Evolutionary conservation across 1,284 basidiomycete genomes (phyloP), one percentile per base, ranked within the genome.

Genomic region (Apiotrichum mycotoxinovorans): DNA sequence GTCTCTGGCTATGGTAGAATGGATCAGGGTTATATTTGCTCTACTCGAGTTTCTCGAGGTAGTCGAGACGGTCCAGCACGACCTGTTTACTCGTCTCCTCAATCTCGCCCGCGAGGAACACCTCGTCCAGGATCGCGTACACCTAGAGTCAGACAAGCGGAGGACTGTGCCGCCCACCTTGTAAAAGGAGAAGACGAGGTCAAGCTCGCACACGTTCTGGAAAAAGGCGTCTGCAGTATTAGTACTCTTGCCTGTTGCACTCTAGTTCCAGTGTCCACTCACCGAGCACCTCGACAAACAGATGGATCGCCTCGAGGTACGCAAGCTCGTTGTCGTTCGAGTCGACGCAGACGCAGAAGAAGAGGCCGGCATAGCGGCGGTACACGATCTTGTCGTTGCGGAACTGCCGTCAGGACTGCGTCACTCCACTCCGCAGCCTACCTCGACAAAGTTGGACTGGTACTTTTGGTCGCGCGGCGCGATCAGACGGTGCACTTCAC

Each of bases 381-480:
- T 97, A 97, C 33, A 97, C 87, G 66, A 97, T 83, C 80, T 97
- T 96, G 81, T 92, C 89, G 73, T 92, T 94, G 65, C 89, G 87
- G 80, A 95, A 96, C 92, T 96, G 69, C 4, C n/a, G n/a, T n/a
- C n/a, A 7, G 10, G 42, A 14, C 23, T 26, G 35, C n/a, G 5
- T n/a, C 5, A 3, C 20, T 20, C 4, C 26, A 20, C 41, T 23
- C 7, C 22, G 2, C 5, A 15, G 23, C 27, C 55, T 64, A 95
- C 94, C 84, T 98, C 95, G 50, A 98, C 94, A 73, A 98, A 98
- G 78, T 98, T 98, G 57, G 91, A 95, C 77, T 98, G 96, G 66
- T 97, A 95, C 77, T 97, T 97, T 80, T 97, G 94, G 77, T 98
- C 95, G 62, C 95, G 79, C n/a, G 94, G 92, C 0, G 95, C 95